Conservation (phyloP, 2,329 filamentous ascomycete genomes). For the Capronia epimyces region DNA sequence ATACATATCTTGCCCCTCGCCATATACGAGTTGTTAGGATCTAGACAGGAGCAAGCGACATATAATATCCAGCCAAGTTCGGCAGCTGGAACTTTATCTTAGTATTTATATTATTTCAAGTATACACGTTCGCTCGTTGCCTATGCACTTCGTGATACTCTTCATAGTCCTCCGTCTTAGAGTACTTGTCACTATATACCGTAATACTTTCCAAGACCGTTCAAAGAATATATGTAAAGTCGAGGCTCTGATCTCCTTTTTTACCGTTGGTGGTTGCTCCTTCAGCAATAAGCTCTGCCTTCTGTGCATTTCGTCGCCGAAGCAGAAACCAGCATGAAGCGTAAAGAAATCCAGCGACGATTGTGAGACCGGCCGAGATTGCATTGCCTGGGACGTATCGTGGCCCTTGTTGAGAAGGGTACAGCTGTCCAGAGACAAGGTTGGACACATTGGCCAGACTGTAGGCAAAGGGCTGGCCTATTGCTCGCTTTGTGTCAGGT, state of each 20-base stretch:
- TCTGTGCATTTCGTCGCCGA: slow-evolving; percentile 29
- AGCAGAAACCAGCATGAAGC: slow-evolving; percentile 31
- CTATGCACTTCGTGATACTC: too few species aligned
- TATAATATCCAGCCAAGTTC: too few species aligned
- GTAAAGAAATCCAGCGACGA: slow-evolving; percentile 28
- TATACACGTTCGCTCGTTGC: too few species aligned
- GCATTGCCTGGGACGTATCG: slow-evolving; percentile 32
- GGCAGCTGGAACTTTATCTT: too few species aligned
- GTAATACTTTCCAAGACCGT: background rate
- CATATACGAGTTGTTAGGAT: too few species aligned
- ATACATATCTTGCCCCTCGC: too few species aligned
- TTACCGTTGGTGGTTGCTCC: slow-evolving; percentile 30
- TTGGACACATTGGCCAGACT: slow-evolving; percentile 31
- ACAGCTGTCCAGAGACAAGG: slow-evolving; percentile 34
- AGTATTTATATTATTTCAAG: too few species aligned
- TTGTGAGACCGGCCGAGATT: slow-evolving; percentile 28
- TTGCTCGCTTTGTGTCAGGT: slow-evolving; percentile 34
- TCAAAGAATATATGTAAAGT: slow-evolving; percentile 30
- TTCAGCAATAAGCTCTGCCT: slow-evolving; percentile 31
- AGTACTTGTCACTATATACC: too few species aligned
- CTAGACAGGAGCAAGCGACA: too few species aligned
- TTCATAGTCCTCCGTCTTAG: too few species aligned
- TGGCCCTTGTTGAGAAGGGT: slow-evolving; percentile 32
- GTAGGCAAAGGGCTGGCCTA: slow-evolving; percentile 32
- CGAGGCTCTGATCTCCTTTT: slow-evolving; percentile 27